Evolutionary conservation across 2,329 filamentous ascomycete genomes (phyloP).

Genomic region (Colletotrichum orbiculare): DNA sequence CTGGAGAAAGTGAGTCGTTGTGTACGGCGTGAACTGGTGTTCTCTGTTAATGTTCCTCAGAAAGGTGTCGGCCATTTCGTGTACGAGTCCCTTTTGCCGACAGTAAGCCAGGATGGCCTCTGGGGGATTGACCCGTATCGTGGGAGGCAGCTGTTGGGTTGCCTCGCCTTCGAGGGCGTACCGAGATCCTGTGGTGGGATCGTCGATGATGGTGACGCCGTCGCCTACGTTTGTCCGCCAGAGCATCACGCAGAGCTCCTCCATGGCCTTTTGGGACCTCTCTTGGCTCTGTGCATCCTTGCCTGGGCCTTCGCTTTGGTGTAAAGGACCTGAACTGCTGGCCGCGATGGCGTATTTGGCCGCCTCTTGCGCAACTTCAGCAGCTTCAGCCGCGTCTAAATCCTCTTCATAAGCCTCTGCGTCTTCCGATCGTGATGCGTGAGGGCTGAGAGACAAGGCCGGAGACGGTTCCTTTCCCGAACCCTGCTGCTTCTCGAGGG

Average conservation of each 20-base stretch:
- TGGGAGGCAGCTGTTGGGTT: neutral
- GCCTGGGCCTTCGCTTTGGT: neutral
- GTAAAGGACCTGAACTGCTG: neutral
- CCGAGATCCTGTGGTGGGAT: slow-evolving; percentile 26
- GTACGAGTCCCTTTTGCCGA: slow-evolving; percentile 18
- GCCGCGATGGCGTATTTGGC: neutral
- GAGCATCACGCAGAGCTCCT: slow-evolving; percentile 38
- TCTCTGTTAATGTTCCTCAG: slow-evolving; percentile 37
- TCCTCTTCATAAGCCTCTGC: slow-evolving; percentile 3
- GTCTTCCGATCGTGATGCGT: slow-evolving; percentile 1
- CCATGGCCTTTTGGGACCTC: slow-evolving; percentile 35
- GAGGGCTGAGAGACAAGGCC: slow-evolving; percentile 4
- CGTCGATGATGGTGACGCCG: slow-evolving; percentile 37
- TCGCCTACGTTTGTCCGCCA: slow-evolving; percentile 38
- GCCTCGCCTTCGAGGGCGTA: slow-evolving; percentile 21
- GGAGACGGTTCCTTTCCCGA: slow-evolving; percentile 17
- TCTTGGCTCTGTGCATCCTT: slow-evolving; percentile 14
- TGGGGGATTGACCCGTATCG: slow-evolving; percentile 5
- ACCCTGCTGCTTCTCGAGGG: slow-evolving; percentile 30
- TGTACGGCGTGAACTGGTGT: slow-evolving; percentile 36
- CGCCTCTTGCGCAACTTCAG: neutral
- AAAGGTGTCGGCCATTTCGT: slow-evolving; percentile 32
- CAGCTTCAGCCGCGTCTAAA: neutral
- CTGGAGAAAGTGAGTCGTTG: slow-evolving; percentile 22
- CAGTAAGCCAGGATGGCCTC: slow-evolving; percentile 32